A percentile compares a stretch with the other conserved stretches of the same genome.
Evolutionary conservation across 1,284 basidiomycete genomes (phyloP).

Genomic region (Marasmius tenuissimus): DNA sequence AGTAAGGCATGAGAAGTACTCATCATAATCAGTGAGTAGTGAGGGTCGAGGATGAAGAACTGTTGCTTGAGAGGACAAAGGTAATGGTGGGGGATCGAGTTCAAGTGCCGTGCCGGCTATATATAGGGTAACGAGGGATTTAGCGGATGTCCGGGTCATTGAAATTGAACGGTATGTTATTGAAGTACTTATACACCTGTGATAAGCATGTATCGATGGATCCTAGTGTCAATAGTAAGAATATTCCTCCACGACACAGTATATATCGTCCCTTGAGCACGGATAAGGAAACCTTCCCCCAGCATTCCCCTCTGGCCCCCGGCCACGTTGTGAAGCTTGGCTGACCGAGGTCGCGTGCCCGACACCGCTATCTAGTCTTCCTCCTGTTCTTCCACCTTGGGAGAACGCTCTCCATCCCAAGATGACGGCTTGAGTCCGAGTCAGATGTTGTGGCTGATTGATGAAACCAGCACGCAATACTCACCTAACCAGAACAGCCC

Average conservation of each 20-base stretch:
- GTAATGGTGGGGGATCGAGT: not conserved
- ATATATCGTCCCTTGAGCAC: slow-evolving; percentile 57
- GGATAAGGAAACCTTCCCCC: slow-evolving; percentile 43
- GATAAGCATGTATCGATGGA: not conserved
- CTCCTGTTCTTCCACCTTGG: slow-evolving; percentile 18
- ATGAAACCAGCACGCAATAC: not conserved
- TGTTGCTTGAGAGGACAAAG: not conserved
- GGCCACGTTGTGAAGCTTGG: slow-evolving; percentile 17
- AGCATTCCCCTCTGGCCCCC: slow-evolving; percentile 29
- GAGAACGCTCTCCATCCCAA: slow-evolving; percentile 45
- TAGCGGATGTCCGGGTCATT: not conserved
- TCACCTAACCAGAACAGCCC: slow-evolving; percentile 69
- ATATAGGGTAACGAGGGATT: slow-evolving; percentile 6
- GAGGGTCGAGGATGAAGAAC: not conserved
- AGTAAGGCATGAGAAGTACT: slow-evolving; percentile 23
- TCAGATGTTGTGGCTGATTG: not conserved
- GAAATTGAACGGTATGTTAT: too few species aligned
- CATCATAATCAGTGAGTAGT: slow-evolving; percentile 33
- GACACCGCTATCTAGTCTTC: slow-evolving; percentile 14
- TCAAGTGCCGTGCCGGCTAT: not conserved
- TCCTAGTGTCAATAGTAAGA: slow-evolving; percentile 46
- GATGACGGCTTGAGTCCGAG: slow-evolving; percentile 32
- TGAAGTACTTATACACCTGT: not conserved
- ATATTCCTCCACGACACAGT: slow-evolving; percentile 75
- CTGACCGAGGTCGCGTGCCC: slow-evolving; percentile 6